Percentiles rank a stretch among this genome's conserved stretches.
These are phyloP conservation scores for Graphilbum sp. DNA, from an alignment of 2,329 filamentous ascomycete species.

Conservation along the genomic window DNA sequence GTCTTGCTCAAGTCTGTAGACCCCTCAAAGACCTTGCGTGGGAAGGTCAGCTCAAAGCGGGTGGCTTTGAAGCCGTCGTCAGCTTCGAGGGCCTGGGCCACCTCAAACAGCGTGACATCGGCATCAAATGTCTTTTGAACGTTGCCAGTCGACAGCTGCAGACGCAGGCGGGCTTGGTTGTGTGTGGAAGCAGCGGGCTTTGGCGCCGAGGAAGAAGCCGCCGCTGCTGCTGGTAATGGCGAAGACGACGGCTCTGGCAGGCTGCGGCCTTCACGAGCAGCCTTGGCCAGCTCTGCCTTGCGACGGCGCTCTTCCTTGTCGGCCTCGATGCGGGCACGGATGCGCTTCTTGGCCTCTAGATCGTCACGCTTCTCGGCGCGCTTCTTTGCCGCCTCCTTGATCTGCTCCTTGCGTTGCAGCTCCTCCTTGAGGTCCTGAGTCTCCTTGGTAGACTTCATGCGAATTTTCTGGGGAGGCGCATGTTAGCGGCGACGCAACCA, in stretches of 20 bases:
- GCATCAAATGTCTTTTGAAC: slow-evolving; percentile 78
- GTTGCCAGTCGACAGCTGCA: slow-evolving; percentile 55
- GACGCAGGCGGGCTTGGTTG: slow-evolving; percentile 62
- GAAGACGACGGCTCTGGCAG: slow-evolving; percentile 18
- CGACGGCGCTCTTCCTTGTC: slow-evolving; percentile 80
- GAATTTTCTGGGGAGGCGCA: slow-evolving; percentile 36
- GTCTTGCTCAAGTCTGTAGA: slow-evolving; percentile 70
- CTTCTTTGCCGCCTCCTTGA: slow-evolving; percentile 81
- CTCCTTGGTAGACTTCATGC: slow-evolving; percentile 79
- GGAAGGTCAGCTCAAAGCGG: slow-evolving; percentile 76
- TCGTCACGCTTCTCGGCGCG: slow-evolving; percentile 78
- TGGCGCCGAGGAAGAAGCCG: slow-evolving; percentile 46
- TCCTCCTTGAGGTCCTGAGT: slow-evolving; percentile 82
- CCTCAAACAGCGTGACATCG: slow-evolving; percentile 84
- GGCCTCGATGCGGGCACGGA: slow-evolving; percentile 85
- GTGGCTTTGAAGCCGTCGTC: slow-evolving; percentile 56
- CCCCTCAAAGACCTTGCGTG: slow-evolving; percentile 60
- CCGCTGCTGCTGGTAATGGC: slow-evolving; percentile 19
- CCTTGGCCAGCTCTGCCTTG: slow-evolving; percentile 75
- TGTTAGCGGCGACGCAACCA: background rate
- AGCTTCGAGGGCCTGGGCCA: slow-evolving; percentile 57
- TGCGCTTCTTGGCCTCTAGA: slow-evolving; percentile 68
- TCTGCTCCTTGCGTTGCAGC: slow-evolving; percentile 69
- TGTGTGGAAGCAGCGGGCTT: slow-evolving; percentile 35
- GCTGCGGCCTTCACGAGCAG: slow-evolving; percentile 60